Evolutionary conservation across 2,329 filamentous ascomycete genomes (phyloP).

Genomic region (Pestalotiopsis fici): DNA sequence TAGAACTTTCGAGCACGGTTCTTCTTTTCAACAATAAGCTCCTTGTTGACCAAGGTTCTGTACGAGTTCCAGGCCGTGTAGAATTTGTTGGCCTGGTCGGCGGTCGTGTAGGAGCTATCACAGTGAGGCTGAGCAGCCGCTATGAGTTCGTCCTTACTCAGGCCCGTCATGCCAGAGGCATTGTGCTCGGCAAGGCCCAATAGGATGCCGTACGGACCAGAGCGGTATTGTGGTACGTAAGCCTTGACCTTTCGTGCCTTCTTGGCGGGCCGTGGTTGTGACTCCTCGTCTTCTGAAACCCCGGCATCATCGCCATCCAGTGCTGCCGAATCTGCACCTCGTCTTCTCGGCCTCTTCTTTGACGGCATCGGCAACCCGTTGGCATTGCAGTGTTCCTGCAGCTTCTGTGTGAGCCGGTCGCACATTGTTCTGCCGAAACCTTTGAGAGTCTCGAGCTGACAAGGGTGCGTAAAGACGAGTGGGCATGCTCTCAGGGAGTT

Average conservation of each 20-base stretch:
- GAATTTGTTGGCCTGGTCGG: conserved; percentile 66
- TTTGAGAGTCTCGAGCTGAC: conserved; percentile 70
- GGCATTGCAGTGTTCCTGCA: conserved; percentile 62
- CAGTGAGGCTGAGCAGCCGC: conserved; percentile 70
- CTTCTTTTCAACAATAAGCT: conserved; percentile 70
- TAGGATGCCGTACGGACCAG: conserved; percentile 73
- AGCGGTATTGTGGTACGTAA: conserved; percentile 74
- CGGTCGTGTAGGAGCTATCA: conserved; percentile 71
- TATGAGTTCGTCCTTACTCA: conserved; percentile 71
- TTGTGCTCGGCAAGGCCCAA: conserved; percentile 65
- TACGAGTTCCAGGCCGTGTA: conserved; percentile 85
- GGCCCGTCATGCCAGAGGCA: conserved; percentile 42
- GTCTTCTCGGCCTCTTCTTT: conserved; percentile 36
- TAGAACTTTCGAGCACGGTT: conserved; percentile 68
- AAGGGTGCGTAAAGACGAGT: conserved; percentile 69
- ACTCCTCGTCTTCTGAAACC: conserved; percentile 28
- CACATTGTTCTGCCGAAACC: conserved; percentile 75
- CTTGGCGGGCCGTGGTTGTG: conserved; percentile 46
- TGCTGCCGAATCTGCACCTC: conserved; percentile 18
- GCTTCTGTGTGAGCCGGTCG: conserved; percentile 63
- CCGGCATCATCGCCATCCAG: conserved; percentile 35
- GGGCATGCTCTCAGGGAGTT: conserved; percentile 77
- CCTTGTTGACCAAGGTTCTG: conserved; percentile 73
- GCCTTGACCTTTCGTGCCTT: conserved; percentile 60
- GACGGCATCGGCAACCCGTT: conserved; percentile 71